These are phyloP conservation scores for Cryptococcus sp. DNA, from an alignment of 1,284 basidiomycete genomes.

Conservation along the genomic window DNA sequence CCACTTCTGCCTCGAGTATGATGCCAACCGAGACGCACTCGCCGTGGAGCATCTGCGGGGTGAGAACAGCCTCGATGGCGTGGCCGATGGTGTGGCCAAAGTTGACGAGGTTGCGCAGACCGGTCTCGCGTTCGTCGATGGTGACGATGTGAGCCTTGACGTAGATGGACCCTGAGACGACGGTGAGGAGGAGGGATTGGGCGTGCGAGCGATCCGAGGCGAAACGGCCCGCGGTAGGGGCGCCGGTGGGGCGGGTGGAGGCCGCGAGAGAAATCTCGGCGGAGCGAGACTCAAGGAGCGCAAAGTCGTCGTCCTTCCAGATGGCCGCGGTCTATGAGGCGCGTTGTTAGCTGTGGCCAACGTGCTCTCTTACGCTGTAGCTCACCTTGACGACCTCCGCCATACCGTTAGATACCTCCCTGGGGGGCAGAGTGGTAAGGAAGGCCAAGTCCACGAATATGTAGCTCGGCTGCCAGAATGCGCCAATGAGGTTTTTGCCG, in stretches of 20 bases:
- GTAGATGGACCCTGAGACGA: constrained; percentile 81
- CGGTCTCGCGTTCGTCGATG: constrained; percentile 89
- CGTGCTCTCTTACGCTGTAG: constrained; percentile 2
- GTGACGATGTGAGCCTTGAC: constrained; percentile 95
- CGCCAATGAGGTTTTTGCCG: constrained; percentile 97
- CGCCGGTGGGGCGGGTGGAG: constrained; percentile 48
- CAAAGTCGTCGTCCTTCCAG: constrained; percentile 85
- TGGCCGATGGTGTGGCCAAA: constrained; percentile 96
- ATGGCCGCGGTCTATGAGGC: constrained; percentile 80
- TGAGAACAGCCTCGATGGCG: constrained; percentile 89
- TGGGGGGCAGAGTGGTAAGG: constrained; percentile 83
- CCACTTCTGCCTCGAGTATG: constrained; percentile 88
- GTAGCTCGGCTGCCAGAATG: constrained; percentile 97
- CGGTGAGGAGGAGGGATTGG: constrained; percentile 64
- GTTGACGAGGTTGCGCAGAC: constrained; percentile 93
- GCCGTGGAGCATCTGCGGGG: constrained; percentile 85
- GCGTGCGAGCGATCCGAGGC: constrained; percentile 66
- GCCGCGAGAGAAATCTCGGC: constrained; percentile 80
- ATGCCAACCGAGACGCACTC: constrained; percentile 92
- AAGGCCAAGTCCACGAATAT: constrained; percentile 98
- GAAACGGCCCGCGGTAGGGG: constrained; percentile 63
- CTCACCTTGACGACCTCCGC: constrained; percentile 93
- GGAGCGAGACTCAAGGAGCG: constrained; percentile 75
- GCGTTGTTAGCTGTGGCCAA: not conserved
- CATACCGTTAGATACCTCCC: constrained; percentile 98